Base-by-base conservation (phyloP, 345 rosid species). In the Ailanthus altissimus region DNA sequence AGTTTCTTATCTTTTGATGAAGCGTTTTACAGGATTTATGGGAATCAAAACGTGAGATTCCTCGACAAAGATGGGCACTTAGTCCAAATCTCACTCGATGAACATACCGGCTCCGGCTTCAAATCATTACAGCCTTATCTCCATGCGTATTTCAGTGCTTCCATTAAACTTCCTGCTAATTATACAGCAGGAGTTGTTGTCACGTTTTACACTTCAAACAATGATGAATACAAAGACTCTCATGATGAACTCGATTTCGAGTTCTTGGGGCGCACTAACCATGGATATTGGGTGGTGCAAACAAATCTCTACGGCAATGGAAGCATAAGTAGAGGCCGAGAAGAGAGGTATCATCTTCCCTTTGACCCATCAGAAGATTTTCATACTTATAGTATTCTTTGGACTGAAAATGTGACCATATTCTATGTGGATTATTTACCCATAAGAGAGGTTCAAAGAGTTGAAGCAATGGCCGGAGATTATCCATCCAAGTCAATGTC, bases 281-380 rank as follows among this genome's bases (percentile, higher is more conserved):
- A 74, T 16, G 53, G 70, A 8, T 42, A 20, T 21, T 77, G 80
- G 86, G n/a, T 58, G 36, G 1, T 83, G 0, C 79, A 74, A 23
- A 70, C 79, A 16, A 80, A 77, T 43, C 2, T 70, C 15, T 77
- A 77, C 6, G 85, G 80, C 72, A 80, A 77, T 45, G 83, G 79
- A 54, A 79, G 74, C 7, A n/a, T 47, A 12, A 14, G 1, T 3
- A 53, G 78, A 26, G 83, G 72, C 21, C 49, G 69, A 0, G 79
- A 77, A 60, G 81, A 70, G 68, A 74, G 76, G 42, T 74, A 68
- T 26, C 21, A n/a, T 20, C 50, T 80, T 3, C 58, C 79, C 77
- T 83, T 83, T 3, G 83, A 74, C 62, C 83, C 73, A 2, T 12
- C 78, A 0, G 8, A 66, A 11, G 64, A 80, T 58, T 71, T 57